Evolutionary conservation across 2,329 filamentous ascomycete species (phyloP), one percentile per base, ranked within the genome.

Genomic region (Fonsecaea multimorphosa): DNA sequence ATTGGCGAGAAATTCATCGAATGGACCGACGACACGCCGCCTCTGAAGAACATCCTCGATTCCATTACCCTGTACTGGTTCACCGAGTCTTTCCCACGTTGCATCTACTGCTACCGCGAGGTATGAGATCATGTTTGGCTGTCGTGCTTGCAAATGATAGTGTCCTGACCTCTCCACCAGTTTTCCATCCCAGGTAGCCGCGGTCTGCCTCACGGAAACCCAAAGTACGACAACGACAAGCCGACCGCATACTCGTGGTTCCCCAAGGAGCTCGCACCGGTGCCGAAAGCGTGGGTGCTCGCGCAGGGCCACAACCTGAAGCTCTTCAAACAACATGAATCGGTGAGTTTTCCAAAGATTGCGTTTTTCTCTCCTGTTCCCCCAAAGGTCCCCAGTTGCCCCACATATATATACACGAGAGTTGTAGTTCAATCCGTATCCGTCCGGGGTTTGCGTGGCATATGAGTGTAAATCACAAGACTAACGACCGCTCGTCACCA

Each of bases 201-300:
- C 22, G 63, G 58, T 4, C 58, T 61, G 4, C 58, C 58, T 12
- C 51, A 64, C 40, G 71, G 71, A 32, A 66, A 73, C 7, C 72
- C 73, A 2, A 72, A 73, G 2, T 74, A 68, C 64, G 77, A 76
- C 59, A 76, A 78, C 56, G 66, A 78, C 7, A 83, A 83, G 63
- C 82, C 82, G 0, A 74, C 82, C 34, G 83, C 81, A 0, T 83
- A 77, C 65, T 83, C 80, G 0, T 76, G 72, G 11, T 85, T 84
- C 64, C 78, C 79, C 0, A 72, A 72, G 16, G 82, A 85, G 49
- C 67, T 84, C 9, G 67, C 74, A 1, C 74, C 78, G 0, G 60
- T 79, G 1, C 82, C 83, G 0, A 74, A 72, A 72, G 54, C 31
- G 22, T 71, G 70, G 70, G 68, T 59, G 9, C 63, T 24, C 8